Conservation (phyloP, 352 stramenopile genomes). For the Phytopythium cucurbitacearum region DNA sequence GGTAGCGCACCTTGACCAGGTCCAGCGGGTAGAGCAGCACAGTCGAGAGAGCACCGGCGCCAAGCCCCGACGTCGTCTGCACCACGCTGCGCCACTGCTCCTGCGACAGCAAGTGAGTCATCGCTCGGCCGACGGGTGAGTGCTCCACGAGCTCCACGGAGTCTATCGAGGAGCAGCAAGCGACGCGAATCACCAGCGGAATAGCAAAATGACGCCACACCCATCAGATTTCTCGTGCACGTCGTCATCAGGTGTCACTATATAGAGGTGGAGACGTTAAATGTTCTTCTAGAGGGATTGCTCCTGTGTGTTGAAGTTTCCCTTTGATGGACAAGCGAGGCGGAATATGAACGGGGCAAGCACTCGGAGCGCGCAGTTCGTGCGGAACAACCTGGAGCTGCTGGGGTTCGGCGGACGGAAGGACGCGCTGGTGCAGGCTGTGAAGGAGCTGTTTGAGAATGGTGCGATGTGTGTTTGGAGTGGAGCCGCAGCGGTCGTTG, state of each 20-base stretch:
- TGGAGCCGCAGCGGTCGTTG: no score
- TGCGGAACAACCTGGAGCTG: conserved; percentile 64
- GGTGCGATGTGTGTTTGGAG: conserved; percentile 17
- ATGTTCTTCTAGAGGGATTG: no score
- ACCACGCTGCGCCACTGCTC: conserved; percentile 68
- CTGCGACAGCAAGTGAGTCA: conserved; percentile 48
- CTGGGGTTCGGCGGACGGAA: conserved; percentile 59
- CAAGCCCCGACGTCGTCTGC: conserved; percentile 60
- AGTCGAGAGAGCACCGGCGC: conserved; percentile 76
- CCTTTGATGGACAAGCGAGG: not conserved
- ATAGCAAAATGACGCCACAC: no score
- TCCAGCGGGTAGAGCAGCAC: conserved; percentile 94
- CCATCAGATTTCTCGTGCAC: no score
- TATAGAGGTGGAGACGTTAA: no score
- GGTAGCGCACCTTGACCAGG: conserved; percentile 96
- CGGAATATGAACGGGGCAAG: not conserved
- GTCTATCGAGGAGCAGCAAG: no score
- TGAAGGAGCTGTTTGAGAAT: conserved; percentile 85
- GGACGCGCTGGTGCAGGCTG: conserved; percentile 64
- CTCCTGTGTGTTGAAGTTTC: no score
- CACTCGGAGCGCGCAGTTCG: conserved; percentile 39
- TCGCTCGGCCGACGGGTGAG: conserved; percentile 4
- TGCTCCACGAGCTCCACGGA: no score
- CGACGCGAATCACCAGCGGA: no score
- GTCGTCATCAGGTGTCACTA: no score